Evolutionary conservation across 2,329 filamentous ascomycete genomes (phyloP).

Genomic region (Colletotrichum theobromicola): DNA sequence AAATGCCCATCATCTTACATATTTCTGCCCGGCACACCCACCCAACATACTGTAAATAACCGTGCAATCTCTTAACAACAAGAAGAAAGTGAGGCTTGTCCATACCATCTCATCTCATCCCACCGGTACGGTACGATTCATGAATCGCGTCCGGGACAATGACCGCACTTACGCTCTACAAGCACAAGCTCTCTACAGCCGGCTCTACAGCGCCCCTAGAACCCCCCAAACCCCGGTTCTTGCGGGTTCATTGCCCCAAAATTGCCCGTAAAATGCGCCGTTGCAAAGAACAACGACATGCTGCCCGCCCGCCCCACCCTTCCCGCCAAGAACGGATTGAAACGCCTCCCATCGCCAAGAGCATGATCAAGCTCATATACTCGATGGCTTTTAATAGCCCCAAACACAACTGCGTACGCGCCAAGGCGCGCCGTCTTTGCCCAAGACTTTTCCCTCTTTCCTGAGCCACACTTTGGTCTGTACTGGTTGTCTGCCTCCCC

Average conservation of each 20-base stretch:
- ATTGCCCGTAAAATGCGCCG: background rate
- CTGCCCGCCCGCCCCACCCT: background rate
- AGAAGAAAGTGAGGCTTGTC: background rate
- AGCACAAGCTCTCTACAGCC: too few relatives aligned
- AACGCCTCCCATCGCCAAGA: constrained; percentile 17
- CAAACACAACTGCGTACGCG: constrained; percentile 7
- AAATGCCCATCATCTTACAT: background rate
- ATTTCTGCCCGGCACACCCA: background rate
- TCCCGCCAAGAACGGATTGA: constrained; percentile 13
- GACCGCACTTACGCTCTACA: background rate
- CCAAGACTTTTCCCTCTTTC: background rate
- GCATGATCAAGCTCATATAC: constrained; percentile 18
- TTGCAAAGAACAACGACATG: background rate
- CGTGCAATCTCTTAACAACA: background rate
- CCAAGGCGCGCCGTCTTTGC: background rate
- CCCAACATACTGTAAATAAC: background rate
- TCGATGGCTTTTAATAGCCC: constrained; percentile 17
- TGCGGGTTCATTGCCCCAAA: too few relatives aligned
- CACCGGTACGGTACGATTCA: background rate
- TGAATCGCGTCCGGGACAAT: background rate
- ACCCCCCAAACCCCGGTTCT: background rate
- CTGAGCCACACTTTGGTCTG: background rate
- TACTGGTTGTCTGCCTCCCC: background rate
- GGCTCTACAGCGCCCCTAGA: background rate
- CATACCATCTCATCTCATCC: background rate